Percentiles rank a stretch among this genome's conserved stretches.
Evolutionary conservation across 2,329 filamentous ascomycete genomes (phyloP).

Genomic region (Neopestalotiopsis rosae): DNA sequence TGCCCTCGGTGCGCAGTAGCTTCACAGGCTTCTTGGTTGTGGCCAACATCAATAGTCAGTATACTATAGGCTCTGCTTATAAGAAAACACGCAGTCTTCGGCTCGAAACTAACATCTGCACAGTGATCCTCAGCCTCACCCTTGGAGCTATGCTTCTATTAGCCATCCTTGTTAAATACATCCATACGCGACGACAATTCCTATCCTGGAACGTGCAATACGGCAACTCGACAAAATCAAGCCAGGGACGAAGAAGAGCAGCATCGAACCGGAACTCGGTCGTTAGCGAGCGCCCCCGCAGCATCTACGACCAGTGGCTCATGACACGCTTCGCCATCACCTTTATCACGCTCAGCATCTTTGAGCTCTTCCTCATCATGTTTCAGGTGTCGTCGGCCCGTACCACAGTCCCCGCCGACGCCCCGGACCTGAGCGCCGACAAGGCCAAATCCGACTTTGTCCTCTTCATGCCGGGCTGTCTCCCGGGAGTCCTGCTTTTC

Average conservation of each 20-base stretch:
- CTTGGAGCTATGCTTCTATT: slow-evolving; percentile 39
- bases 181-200: slow-evolving; percentile 40
- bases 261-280: background rate
- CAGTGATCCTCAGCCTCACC: slow-evolving; percentile 41
- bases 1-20: slow-evolving; percentile 33
- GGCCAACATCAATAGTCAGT: slow-evolving; percentile 41
- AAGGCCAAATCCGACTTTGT: slow-evolving; percentile 37
- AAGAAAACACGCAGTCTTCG: background rate
- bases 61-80: background rate
- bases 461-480: slow-evolving; percentile 37
- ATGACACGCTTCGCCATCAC: slow-evolving; percentile 44
- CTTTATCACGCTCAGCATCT: slow-evolving; percentile 40
- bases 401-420: slow-evolving; percentile 28
- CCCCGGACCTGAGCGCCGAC: slow-evolving; percentile 35
- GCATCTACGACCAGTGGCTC: slow-evolving; percentile 45
- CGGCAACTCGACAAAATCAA: slow-evolving; percentile 31
- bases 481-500: slow-evolving; percentile 31
- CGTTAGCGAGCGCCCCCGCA: slow-evolving; percentile 9
- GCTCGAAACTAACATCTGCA: background rate
- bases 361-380: slow-evolving; percentile 40
- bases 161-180: slow-evolving; percentile 44
- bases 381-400: slow-evolving; percentile 35
- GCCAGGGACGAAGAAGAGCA: background rate
- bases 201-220: slow-evolving; percentile 33
- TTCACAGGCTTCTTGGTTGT: slow-evolving; percentile 38